These are phyloP conservation scores for Ceratobasidium sp. DNA, from an alignment of 1,284 basidiomycete species.

Conservation along the genomic window DNA sequence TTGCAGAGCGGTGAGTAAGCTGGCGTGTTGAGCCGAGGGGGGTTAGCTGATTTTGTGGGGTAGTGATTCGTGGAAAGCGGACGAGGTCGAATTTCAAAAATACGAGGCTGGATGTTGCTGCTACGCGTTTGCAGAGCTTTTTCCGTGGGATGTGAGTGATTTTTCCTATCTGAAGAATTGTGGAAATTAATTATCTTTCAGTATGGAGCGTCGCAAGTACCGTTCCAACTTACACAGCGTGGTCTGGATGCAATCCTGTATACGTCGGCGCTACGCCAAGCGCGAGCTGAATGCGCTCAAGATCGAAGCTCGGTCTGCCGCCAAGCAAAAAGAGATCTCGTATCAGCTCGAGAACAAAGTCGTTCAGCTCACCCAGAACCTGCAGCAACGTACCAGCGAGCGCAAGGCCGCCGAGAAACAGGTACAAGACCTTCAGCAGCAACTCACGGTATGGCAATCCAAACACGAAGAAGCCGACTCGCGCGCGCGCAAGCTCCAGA, in stretches of 20 bases:
- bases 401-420: slow-evolving; percentile 87
- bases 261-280: slow-evolving; percentile 89
- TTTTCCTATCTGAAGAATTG: neutral
- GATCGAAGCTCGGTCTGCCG: slow-evolving; percentile 94
- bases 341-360: slow-evolving; percentile 99
- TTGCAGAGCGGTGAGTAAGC: slow-evolving; percentile 86
- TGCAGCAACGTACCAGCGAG: slow-evolving; percentile 92
- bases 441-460: slow-evolving; percentile 85
- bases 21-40: neutral
- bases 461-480: slow-evolving; percentile 92
- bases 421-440: slow-evolving; percentile 84
- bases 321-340: slow-evolving; percentile 99
- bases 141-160: slow-evolving; percentile 84
- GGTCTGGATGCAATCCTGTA: slow-evolving; percentile 90
- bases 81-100: slow-evolving; percentile 77
- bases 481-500: slow-evolving; percentile 80
- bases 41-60: slow-evolving; percentile 37
- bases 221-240: slow-evolving; percentile 78
- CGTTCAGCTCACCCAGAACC: slow-evolving; percentile 96
- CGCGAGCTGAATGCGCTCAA: slow-evolving; percentile 87
- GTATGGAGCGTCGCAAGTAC: slow-evolving; percentile 75
- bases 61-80: slow-evolving; percentile 85
- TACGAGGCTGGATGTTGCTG: slow-evolving; percentile 74
- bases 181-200: slow-evolving; percentile 55
- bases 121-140: slow-evolving; percentile 84